A percentile compares a stretch with the other conserved stretches of the same genome.
Conservation (phyloP, 176 grass and related monocot species). For the Eragrostis nindensis region DNA sequence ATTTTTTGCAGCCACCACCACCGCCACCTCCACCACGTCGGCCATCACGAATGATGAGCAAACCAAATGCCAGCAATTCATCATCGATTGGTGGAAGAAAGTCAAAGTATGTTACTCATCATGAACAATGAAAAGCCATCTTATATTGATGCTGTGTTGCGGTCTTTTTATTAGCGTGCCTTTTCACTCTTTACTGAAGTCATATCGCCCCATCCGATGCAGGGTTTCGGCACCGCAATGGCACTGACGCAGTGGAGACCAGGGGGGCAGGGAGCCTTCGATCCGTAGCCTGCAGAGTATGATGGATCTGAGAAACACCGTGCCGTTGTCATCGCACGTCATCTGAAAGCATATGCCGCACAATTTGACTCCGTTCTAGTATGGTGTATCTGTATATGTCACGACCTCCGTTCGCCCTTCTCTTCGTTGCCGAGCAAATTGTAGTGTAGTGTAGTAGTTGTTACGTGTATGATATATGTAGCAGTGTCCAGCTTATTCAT, state of each 20-base stretch:
- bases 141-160: slow-evolving; percentile 16
- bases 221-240: slow-evolving; percentile 50
- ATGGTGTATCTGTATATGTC: no score
- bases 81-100: slow-evolving; percentile 58
- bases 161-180: not conserved
- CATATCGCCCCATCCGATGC: slow-evolving; percentile 21
- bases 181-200: not conserved
- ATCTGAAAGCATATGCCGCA: not conserved
- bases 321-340: not conserved
- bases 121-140: slow-evolving; percentile 24
- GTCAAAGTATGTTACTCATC: slow-evolving; percentile 60
- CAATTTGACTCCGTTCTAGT: no score
- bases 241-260: slow-evolving; percentile 36
- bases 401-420: not conserved
- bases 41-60: slow-evolving; percentile 40
- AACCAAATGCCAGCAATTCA: slow-evolving; percentile 35
- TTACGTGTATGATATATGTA: slow-evolving; percentile 34
- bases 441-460: slow-evolving; percentile 30
- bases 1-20: slow-evolving; percentile 52
- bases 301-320: not conserved
- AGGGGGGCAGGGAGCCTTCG: not conserved
- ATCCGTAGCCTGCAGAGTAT: not conserved
- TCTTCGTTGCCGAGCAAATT: not conserved
- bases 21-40: slow-evolving; percentile 42
- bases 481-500: slow-evolving; percentile 11